Evolutionary conservation across 495 filamentous ascomycete genomes (phyloP).

Genomic region (Neurospora sp.): DNA sequence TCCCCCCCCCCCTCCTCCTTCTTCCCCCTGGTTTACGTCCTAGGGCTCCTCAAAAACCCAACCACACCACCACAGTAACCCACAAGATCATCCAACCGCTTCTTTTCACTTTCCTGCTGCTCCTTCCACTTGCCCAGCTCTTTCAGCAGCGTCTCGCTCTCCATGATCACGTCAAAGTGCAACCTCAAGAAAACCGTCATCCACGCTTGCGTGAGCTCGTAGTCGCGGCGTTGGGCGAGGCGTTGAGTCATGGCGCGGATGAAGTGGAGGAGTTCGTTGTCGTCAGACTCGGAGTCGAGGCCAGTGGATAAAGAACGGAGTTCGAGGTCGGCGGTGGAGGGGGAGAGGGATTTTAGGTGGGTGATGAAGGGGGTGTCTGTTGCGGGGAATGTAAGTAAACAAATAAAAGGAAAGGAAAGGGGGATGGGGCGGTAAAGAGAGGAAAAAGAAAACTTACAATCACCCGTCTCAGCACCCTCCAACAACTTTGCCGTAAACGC

Average conservation of each 20-base stretch:
- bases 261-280: slow-evolving; percentile 51
- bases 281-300: slow-evolving; percentile 24
- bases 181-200: slow-evolving; percentile 83
- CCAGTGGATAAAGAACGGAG: slow-evolving; percentile 63
- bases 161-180: slow-evolving; percentile 47
- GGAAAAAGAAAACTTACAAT: slow-evolving; percentile 36
- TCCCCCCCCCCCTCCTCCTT: background rate
- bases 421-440: background rate
- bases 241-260: slow-evolving; percentile 62
- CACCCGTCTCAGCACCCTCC: slow-evolving; percentile 30
- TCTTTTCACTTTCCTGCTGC: slow-evolving; percentile 56
- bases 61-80: slow-evolving; percentile 84
- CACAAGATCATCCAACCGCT: slow-evolving; percentile 63
- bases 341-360: slow-evolving; percentile 68
- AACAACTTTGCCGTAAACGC: slow-evolving; percentile 55
- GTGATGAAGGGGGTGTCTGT: slow-evolving; percentile 52
- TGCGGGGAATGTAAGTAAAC: background rate
- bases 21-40: slow-evolving; percentile 23
- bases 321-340: slow-evolving; percentile 76
- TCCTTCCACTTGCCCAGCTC: slow-evolving; percentile 55
- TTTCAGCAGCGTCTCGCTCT: slow-evolving; percentile 29
- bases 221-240: slow-evolving; percentile 60
- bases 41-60: slow-evolving; percentile 68
- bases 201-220: slow-evolving; percentile 91
- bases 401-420: background rate